These are phyloP conservation scores for Cicer judaicum DNA, from an alignment of 306 rosid species.

Conservation along the genomic window DNA sequence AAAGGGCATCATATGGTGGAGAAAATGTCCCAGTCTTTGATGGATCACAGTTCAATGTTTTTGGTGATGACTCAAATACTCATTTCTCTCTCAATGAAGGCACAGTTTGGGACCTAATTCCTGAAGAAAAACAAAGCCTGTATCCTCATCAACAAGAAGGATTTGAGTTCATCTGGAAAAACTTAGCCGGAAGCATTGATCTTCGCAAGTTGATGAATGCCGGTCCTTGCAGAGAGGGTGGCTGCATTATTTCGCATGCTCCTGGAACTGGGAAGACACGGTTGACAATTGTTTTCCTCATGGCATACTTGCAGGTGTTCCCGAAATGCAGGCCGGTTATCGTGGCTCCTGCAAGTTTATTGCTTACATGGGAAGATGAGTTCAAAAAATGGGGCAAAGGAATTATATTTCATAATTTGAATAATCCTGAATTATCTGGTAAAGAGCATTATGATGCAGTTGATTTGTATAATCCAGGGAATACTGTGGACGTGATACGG, in stretches of 20 bases:
- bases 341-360: slow-evolving; percentile 49
- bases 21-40: slow-evolving; percentile 13
- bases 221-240: slow-evolving; percentile 34
- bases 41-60: slow-evolving; percentile 12
- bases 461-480: neutral
- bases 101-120: slow-evolving; percentile 54
- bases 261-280: slow-evolving; percentile 56
- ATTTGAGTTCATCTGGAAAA: slow-evolving; percentile 54
- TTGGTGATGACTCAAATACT: neutral
- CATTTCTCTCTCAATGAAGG: slow-evolving; percentile 30
- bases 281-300: slow-evolving; percentile 48
- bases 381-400: slow-evolving; percentile 47
- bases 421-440: slow-evolving; percentile 43
- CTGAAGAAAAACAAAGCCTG: slow-evolving; percentile 40
- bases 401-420: slow-evolving; percentile 50
- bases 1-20: neutral
- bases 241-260: slow-evolving; percentile 56
- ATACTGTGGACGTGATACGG: slow-evolving; percentile 1
- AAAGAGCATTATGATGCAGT: neutral
- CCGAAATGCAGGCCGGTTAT: slow-evolving; percentile 46
- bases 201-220: slow-evolving; percentile 31
- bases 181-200: slow-evolving; percentile 43
- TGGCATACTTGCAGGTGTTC: slow-evolving; percentile 43
- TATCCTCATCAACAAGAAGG: slow-evolving; percentile 57
- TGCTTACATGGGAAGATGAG: slow-evolving; percentile 56